Conservation (phyloP, 2,329 filamentous ascomycete genomes). For the Chrysoporthe cubensis region DNA sequence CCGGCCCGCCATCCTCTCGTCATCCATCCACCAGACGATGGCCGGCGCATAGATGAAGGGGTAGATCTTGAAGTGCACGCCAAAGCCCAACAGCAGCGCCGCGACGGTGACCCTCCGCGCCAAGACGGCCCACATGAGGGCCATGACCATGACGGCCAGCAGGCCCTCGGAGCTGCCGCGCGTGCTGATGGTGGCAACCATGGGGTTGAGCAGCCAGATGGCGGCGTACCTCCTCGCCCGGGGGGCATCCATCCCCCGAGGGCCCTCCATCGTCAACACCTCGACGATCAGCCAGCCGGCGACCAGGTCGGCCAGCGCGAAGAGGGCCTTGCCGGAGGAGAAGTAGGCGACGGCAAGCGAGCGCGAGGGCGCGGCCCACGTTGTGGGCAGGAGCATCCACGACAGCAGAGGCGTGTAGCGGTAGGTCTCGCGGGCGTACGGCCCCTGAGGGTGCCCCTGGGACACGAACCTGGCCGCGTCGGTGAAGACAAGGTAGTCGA, state of each 20-base stretch:
- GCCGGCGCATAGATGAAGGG: slow-evolving; percentile 92
- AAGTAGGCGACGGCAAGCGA: slow-evolving; percentile 57
- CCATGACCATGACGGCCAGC: slow-evolving; percentile 81
- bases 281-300: slow-evolving; percentile 77
- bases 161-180: slow-evolving; percentile 92
- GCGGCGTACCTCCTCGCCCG: slow-evolving; percentile 76
- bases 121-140: slow-evolving; percentile 80
- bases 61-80: slow-evolving; percentile 98
- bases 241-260: slow-evolving; percentile 50
- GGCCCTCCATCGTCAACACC: slow-evolving; percentile 37
- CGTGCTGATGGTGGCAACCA: slow-evolving; percentile 97
- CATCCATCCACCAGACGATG: slow-evolving; percentile 80
- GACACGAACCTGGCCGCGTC: slow-evolving; percentile 83
- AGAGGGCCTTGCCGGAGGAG: slow-evolving; percentile 84
- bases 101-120: slow-evolving; percentile 65
- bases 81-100: slow-evolving; percentile 76
- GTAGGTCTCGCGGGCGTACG: slow-evolving; percentile 91
- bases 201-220: slow-evolving; percentile 95
- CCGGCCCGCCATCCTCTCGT: slow-evolving; percentile 44
- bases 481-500: slow-evolving; percentile 98
- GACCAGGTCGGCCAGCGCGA: slow-evolving; percentile 80
- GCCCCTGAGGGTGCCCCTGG: slow-evolving; percentile 60
- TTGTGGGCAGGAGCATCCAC: slow-evolving; percentile 86
- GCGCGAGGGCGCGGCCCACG: slow-evolving; percentile 48
- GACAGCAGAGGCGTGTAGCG: slow-evolving; percentile 94